Evolutionary conservation across 306 rosid species (phyloP), one percentile per base, ranked within the genome.

Genomic region (Sicyos edulis): DNA sequence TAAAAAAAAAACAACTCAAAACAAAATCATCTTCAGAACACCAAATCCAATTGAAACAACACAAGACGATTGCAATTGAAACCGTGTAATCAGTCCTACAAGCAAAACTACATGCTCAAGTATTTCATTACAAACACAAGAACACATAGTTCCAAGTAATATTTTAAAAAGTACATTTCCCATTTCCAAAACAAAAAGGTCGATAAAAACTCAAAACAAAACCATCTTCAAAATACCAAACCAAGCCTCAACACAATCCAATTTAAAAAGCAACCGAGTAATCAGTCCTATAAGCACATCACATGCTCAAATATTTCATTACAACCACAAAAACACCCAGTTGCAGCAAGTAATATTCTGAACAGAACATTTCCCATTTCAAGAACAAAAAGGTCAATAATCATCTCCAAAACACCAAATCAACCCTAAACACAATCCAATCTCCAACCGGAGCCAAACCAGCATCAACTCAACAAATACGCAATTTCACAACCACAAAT

Each of bases 401-500:
- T 19, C 19, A 67, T 37, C 13, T 5, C 19, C 17, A 67, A 47
- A 47, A 21, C 56, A 67, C 32, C 20, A 47, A 21, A 47, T 17
- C 72, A 45, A 67, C 42, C 56, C 42, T 45, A 1, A 6, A 65
- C n/a, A 44, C 50, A 65, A 65, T 44, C 71, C 51, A 64, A 65
- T 65, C 8, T 10, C 54, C n/a, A 65, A 12, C 54, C 53, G 26
- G 15, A 37, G 70, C 16, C 13, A 10, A 61, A 66, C 34, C 4
- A 66, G n/a, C n/a, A 59, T 9, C 54, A 59, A 10, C 53, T 22
- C 29, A 66, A 21, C 47, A 66, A 12, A 24, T 12, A 44, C 20
- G 55, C 26, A 20, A 66, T 44, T 45, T 66, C 72, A 66, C 15
- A 66, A 45, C 53, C 73, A 45, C 16, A 70, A 26, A 70, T 34